These are phyloP conservation scores for Aspergillus aculeatus DNA, from an alignment of 2,329 filamentous ascomycete species.

Conservation along the genomic window DNA sequence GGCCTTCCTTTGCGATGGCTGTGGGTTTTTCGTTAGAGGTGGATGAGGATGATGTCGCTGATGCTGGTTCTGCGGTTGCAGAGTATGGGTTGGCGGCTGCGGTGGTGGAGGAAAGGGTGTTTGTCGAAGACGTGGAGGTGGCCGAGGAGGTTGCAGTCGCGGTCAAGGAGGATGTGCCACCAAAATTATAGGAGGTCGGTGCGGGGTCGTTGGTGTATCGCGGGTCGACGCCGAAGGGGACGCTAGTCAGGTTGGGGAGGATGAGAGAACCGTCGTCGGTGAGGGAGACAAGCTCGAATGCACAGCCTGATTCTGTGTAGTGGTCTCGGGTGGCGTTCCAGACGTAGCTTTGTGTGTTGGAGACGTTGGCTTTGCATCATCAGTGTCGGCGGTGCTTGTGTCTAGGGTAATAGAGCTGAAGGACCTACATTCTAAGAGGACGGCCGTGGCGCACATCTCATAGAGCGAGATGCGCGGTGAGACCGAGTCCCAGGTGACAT, in stretches of 20 bases:
- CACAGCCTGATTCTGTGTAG: conserved; percentile 6
- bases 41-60: neutral
- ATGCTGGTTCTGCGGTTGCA: neutral
- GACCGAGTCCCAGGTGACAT: conserved; percentile 10
- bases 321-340: conserved; percentile 7
- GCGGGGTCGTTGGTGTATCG: conserved; percentile 5
- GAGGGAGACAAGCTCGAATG: conserved; percentile 4
- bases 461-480: conserved; percentile 8
- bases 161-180: neutral
- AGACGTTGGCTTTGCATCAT: neutral
- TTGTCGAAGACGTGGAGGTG: neutral
- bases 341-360: conserved; percentile 7
- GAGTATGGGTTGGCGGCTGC: too few relatives aligned
- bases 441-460: neutral
- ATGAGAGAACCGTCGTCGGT: neutral
- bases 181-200: conserved; percentile 6
- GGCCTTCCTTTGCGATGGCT: neutral
- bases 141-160: neutral
- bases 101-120: neutral
- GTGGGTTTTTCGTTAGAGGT: neutral
- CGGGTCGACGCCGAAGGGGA: conserved; percentile 2
- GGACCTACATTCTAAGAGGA: neutral
- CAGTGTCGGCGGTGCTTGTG: neutral
- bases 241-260: neutral
- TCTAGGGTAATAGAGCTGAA: neutral